These are phyloP conservation scores for Trichoderma pleuroti DNA, from an alignment of 2,329 filamentous ascomycete species.

Conservation along the genomic window DNA sequence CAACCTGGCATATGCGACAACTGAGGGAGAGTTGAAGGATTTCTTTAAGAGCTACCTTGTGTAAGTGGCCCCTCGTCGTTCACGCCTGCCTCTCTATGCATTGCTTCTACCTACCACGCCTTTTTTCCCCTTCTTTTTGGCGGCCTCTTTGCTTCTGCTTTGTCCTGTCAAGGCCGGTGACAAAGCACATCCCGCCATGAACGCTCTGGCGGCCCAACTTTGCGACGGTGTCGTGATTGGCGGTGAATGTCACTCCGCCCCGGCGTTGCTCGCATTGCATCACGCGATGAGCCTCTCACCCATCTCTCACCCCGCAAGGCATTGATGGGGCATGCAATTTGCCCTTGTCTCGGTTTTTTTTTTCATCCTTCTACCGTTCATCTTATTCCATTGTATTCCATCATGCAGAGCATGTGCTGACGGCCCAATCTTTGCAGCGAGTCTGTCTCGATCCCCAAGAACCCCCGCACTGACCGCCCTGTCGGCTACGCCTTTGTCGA, in stretches of 20 bases:
- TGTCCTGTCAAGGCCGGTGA: neutral
- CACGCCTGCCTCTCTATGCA: neutral
- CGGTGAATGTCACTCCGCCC: conserved; percentile 18
- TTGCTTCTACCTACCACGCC: neutral
- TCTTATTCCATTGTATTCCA: neutral
- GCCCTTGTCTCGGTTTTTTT: neutral
- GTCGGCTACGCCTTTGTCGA: conserved; percentile 99
- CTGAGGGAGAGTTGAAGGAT: conserved; percentile 99
- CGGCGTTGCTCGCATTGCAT: neutral
- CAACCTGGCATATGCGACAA: conserved; percentile 99
- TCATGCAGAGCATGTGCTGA: neutral
- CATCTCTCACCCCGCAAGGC: neutral
- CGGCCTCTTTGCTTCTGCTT: neutral
- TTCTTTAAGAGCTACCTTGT: conserved; percentile 99
- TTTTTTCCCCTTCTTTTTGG: neutral
- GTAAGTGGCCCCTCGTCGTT: conserved; percentile 58
- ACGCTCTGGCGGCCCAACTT: neutral
- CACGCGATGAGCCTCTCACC: conserved; percentile 3
- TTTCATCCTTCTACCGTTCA: neutral
- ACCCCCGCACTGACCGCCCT: conserved; percentile 96
- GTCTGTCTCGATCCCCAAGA: conserved; percentile 98
- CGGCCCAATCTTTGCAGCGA: conserved; percentile 60
- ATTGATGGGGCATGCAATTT: neutral
- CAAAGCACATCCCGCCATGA: neutral
- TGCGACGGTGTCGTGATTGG: conserved; percentile 18